A percentile compares a stretch with the other conserved stretches of the same genome.
Conservation (phyloP, 495 filamentous ascomycete species). For the Daldinia decipiens region DNA sequence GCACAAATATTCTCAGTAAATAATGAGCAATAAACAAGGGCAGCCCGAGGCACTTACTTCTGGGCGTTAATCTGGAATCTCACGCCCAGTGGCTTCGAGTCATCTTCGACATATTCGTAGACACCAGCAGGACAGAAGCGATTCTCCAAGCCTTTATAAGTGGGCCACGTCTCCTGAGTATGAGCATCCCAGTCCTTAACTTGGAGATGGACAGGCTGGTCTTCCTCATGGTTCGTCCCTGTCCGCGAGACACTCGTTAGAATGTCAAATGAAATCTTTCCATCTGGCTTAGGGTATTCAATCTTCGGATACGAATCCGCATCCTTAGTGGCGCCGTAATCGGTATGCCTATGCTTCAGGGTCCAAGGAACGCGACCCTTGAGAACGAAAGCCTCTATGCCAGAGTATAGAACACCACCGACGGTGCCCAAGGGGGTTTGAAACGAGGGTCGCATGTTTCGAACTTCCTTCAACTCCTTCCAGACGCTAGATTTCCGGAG, state of each 20-base stretch:
- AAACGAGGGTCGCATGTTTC: conserved; percentile 97
- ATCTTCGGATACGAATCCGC: conserved; percentile 87
- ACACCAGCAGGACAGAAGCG: conserved; percentile 99
- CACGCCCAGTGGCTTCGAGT: conserved; percentile 80
- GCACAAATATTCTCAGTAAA: not conserved
- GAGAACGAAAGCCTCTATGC: conserved; percentile 87
- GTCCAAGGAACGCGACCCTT: conserved; percentile 93
- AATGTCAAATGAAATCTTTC: conserved; percentile 93
- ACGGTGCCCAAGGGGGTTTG: conserved; percentile 83
- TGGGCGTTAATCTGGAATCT: conserved; percentile 98
- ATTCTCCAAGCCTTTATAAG: conserved; percentile 93
- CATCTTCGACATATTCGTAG: conserved; percentile 97
- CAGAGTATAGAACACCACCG: conserved; percentile 92
- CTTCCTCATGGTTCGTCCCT: conserved; percentile 98
- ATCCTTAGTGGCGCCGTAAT: conserved; percentile 79
- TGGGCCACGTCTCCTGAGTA: conserved; percentile 80
- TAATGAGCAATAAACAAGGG: not conserved
- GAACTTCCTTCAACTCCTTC: conserved; percentile 93
- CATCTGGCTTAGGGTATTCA: conserved; percentile 96
- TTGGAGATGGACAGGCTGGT: conserved; percentile 95
- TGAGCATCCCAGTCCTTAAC: conserved; percentile 95
- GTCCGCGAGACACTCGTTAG: conserved; percentile 92
- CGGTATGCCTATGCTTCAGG: conserved; percentile 79
- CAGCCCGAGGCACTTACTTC: conserved; percentile 72
- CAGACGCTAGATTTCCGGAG: conserved; percentile 90